Percentiles rank a stretch among this genome's conserved stretches.
phyloP scores from a whole-genome alignment of 1,284 basidiomycete species.

The Sanguinoderma infundibulare region DNA sequence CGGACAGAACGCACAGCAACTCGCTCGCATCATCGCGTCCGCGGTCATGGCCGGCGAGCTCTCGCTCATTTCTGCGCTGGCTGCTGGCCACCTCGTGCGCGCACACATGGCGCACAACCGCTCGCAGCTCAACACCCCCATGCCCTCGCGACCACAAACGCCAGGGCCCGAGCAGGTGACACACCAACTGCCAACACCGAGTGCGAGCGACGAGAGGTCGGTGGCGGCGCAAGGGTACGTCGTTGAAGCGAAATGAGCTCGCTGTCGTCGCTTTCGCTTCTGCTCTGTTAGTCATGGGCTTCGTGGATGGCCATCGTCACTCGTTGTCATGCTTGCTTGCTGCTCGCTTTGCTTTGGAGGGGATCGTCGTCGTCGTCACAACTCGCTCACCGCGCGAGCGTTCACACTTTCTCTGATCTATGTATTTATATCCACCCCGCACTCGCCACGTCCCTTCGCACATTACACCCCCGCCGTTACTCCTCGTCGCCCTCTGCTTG shows the following conservation, averaged over 20 bases:
- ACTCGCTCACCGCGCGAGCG: neutral
- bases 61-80: slow-evolving; percentile 86
- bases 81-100: slow-evolving; percentile 89
- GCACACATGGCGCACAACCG: slow-evolving; percentile 90
- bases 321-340: too few species aligned
- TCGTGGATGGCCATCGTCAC: too few species aligned
- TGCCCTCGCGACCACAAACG: slow-evolving; percentile 64
- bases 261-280: neutral
- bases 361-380: neutral
- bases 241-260: slow-evolving; percentile 21
- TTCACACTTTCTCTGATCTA: neutral
- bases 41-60: slow-evolving; percentile 96
- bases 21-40: slow-evolving; percentile 87
- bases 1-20: slow-evolving; percentile 84
- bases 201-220: slow-evolving; percentile 7
- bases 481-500: neutral
- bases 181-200: slow-evolving; percentile 4
- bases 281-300: too few species aligned
- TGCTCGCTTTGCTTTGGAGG: slow-evolving; percentile 3
- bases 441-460: neutral
- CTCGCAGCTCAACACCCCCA: slow-evolving; percentile 71
- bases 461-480: neutral
- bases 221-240: slow-evolving; percentile 9
- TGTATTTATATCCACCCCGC: slow-evolving; percentile 3
- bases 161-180: slow-evolving; percentile 42